These are phyloP conservation scores for Aspergillus neotritici DNA, from an alignment of 2,329 filamentous ascomycete species.

Conservation along the genomic window DNA sequence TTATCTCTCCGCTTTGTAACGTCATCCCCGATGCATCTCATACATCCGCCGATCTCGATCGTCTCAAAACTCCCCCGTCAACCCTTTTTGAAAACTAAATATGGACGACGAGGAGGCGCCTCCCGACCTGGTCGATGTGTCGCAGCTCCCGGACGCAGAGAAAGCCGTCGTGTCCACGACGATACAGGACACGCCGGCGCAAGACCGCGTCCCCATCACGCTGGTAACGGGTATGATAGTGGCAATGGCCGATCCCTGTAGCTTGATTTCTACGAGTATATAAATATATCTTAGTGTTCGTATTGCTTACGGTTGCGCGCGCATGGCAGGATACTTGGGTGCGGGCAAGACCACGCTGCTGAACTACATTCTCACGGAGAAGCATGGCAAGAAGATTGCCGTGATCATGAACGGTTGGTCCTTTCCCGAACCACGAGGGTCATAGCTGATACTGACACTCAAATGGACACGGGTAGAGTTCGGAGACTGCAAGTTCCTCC, in stretches of 20 bases:
- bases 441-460: too few species aligned
- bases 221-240: slow-evolving; percentile 43
- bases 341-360: slow-evolving; percentile 92
- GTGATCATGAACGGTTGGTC: slow-evolving; percentile 83
- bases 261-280: not conserved
- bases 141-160: slow-evolving; percentile 23
- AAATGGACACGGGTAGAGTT: slow-evolving; percentile 53
- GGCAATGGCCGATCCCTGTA: slow-evolving; percentile 2
- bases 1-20: slow-evolving; percentile 11
- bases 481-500: slow-evolving; percentile 61
- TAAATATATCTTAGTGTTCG: not conserved
- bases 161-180: slow-evolving; percentile 18
- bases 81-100: not conserved
- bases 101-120: slow-evolving; percentile 42
- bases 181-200: slow-evolving; percentile 19
- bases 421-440: too few species aligned
- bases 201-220: slow-evolving; percentile 45
- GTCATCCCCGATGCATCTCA: slow-evolving; percentile 11
- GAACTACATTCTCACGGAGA: slow-evolving; percentile 91
- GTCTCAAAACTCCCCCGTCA: not conserved
- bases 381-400: slow-evolving; percentile 96
- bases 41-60: not conserved
- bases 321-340: slow-evolving; percentile 71
- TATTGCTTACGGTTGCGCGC: slow-evolving; percentile 2
- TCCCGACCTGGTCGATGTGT: slow-evolving; percentile 40